Percentiles rank a stretch among this genome's conserved stretches.
phyloP scores from a whole-genome alignment of 139 green algal genomes.

The Pycnococcus provasolii region DNA sequence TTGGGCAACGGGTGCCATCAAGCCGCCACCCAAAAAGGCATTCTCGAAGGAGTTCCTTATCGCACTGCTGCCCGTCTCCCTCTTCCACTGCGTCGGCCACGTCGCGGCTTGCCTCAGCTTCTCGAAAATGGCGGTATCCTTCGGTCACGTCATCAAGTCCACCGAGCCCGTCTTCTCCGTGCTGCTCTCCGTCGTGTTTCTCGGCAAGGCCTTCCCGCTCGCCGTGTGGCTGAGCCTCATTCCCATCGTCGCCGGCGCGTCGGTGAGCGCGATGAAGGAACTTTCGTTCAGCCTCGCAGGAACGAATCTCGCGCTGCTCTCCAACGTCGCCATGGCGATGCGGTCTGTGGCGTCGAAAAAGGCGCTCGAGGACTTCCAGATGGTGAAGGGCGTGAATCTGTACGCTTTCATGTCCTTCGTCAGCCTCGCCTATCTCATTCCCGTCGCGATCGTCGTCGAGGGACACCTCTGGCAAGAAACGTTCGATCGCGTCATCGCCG shows the following conservation, averaged over 20 bases:
- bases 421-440: conserved; percentile 71
- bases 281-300: conserved; percentile 92
- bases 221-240: conserved; percentile 67
- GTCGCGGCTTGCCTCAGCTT: conserved; percentile 94
- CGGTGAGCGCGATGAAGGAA: conserved; percentile 21
- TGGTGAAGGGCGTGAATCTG: conserved; percentile 62
- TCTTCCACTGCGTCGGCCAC: conserved; percentile 87
- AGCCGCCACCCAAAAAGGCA: neutral
- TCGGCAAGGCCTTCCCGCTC: conserved; percentile 63
- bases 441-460: conserved; percentile 65
- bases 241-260: conserved; percentile 71
- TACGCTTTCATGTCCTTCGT: conserved; percentile 92
- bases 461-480: conserved; percentile 21
- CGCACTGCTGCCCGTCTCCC: conserved; percentile 24
- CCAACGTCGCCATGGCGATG: conserved; percentile 86
- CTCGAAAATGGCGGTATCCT: conserved; percentile 87
- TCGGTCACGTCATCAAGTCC: conserved; percentile 78
- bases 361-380: conserved; percentile 69
- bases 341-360: conserved; percentile 77
- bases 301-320: conserved; percentile 80
- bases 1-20: neutral
- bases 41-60: conserved; percentile 8
- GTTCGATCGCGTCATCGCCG: conserved; percentile 8
- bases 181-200: conserved; percentile 58
- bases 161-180: conserved; percentile 91